Conservation (phyloP, 2,329 filamentous ascomycete species). For the Aspergillus tubingensis region DNA sequence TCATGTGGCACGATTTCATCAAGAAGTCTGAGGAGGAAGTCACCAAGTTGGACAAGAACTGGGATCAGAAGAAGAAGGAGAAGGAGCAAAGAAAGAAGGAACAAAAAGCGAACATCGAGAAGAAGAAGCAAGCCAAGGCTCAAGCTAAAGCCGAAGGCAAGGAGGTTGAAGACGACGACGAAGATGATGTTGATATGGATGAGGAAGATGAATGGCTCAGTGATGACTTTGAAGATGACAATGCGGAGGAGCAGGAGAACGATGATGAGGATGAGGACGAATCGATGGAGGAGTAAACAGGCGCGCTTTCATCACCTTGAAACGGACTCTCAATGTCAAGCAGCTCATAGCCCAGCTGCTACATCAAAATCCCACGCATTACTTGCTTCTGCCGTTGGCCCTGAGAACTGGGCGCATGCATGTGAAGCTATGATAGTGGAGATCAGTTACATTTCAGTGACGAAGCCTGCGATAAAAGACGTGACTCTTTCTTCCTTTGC, state of each 20-base stretch:
- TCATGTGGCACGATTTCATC: slow-evolving; percentile 98
- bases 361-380: background rate
- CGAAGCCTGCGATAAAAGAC: background rate
- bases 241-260: slow-evolving; percentile 38
- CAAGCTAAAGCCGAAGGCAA: slow-evolving; percentile 47
- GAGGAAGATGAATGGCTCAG: slow-evolving; percentile 58
- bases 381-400: background rate
- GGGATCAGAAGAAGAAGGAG: slow-evolving; percentile 74
- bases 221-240: slow-evolving; percentile 52
- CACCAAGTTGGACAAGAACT: slow-evolving; percentile 75
- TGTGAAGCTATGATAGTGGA: background rate
- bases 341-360: background rate
- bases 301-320: background rate
- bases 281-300: slow-evolving; percentile 45
- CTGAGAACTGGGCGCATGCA: background rate
- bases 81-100: slow-evolving; percentile 79
- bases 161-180: slow-evolving; percentile 47
- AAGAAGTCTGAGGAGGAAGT: slow-evolving; percentile 79
- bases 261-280: slow-evolving; percentile 35
- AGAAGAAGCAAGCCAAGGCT: slow-evolving; percentile 70
- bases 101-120: slow-evolving; percentile 88
- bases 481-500: background rate
- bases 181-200: slow-evolving; percentile 56
- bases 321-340: background rate
- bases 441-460: background rate